Evolutionary conservation across 441 rosid genomes (phyloP).

Genomic region (Dalechampia spathulata): DNA sequence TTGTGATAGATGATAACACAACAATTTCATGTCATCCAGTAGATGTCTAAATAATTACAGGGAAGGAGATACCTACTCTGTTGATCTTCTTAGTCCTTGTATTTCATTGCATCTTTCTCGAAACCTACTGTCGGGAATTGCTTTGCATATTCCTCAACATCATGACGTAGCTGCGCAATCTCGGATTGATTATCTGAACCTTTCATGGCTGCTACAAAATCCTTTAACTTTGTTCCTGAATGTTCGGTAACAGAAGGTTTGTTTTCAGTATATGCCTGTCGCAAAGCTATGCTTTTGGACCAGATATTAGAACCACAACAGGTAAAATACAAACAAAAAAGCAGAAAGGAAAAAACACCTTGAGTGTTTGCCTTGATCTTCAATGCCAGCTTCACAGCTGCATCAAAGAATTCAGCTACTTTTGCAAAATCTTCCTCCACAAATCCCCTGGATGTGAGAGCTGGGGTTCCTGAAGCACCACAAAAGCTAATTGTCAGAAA

Average conservation of each 20-base stretch:
- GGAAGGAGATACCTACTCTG: constrained; percentile 16
- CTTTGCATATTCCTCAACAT: constrained; percentile 77
- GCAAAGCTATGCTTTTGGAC: not conserved
- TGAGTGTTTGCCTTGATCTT: constrained; percentile 66
- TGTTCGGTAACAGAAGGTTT: constrained; percentile 9
- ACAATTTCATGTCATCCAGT: not conserved
- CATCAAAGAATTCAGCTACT: constrained; percentile 86
- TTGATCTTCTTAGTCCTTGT: constrained; percentile 39
- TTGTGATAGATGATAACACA: no score
- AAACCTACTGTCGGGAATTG: constrained; percentile 87
- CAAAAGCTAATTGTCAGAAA: constrained; percentile 9
- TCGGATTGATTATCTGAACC: constrained; percentile 48
- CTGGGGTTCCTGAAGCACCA: constrained; percentile 77
- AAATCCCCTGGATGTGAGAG: constrained; percentile 93
- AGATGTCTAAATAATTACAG: not conserved
- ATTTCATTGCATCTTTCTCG: constrained; percentile 84
- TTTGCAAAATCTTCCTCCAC: constrained; percentile 75
- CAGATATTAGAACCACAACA: not conserved
- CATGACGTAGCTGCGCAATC: constrained; percentile 53
- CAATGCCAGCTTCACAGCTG: constrained; percentile 72
- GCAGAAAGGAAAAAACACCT: constrained; percentile 31
- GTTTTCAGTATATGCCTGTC: not conserved
- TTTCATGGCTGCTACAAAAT: constrained; percentile 66
- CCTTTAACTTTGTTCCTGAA: constrained; percentile 82
- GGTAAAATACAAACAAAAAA: not conserved